Conservation (phyloP, 202 grass and related monocot species). For the Bolboschoenoplectus hybrid region DNA sequence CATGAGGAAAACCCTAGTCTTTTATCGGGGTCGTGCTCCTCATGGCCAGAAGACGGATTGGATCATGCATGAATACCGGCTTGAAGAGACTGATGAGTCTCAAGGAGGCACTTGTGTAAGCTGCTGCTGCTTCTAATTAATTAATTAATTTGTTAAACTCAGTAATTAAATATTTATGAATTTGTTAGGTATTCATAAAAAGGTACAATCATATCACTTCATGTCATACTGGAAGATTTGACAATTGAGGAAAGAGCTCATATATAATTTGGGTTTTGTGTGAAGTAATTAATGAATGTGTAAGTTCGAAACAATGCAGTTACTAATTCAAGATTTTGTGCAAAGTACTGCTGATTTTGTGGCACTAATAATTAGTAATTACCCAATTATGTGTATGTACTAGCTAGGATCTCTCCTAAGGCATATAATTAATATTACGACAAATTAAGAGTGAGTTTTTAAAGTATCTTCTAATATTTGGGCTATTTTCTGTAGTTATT, state of each 20-base stretch:
- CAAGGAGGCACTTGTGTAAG: slow-evolving; percentile 59
- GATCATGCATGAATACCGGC: slow-evolving; percentile 65
- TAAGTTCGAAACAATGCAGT: too few relatives aligned
- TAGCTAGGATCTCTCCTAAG: not conserved
- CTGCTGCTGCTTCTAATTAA: not conserved
- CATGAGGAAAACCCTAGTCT: slow-evolving; percentile 97
- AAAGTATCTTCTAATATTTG: not conserved
- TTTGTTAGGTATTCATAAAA: not conserved
- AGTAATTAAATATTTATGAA: not conserved
- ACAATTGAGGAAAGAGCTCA: not conserved
- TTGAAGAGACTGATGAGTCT: slow-evolving; percentile 64
- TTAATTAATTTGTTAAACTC: not conserved
- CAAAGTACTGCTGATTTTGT: too few relatives aligned
- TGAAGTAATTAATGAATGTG: too few relatives aligned
- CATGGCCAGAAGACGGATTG: slow-evolving; percentile 81
- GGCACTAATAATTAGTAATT: too few relatives aligned
- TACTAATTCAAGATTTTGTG: too few relatives aligned
- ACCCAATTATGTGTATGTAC: too few relatives aligned
- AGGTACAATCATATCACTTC: not conserved
- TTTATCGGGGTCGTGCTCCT: slow-evolving; percentile 92
- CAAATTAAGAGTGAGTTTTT: not conserved
- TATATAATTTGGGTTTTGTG: not conserved
- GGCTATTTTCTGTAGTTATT: not conserved
- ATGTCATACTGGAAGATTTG: not conserved
- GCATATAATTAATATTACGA: not conserved